Evolutionary conservation across 768 basidiomycete species (phyloP), one percentile per base, ranked within the genome.

Genomic region (Collybia sordida): DNA sequence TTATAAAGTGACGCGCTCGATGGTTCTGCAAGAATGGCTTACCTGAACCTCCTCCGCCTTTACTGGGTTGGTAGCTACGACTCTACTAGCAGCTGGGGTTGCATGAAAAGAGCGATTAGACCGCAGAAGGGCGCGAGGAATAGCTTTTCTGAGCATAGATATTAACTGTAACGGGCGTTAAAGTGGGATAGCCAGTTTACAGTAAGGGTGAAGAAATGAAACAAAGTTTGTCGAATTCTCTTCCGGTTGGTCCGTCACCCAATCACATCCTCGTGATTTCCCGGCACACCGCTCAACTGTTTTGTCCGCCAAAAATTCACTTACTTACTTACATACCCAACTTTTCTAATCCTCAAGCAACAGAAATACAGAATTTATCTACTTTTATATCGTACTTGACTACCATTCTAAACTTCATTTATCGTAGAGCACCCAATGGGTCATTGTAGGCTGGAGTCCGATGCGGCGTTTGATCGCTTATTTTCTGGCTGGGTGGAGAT

Each of bases 11-110:
- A 31, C 3, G 31, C 11, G 31, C 14, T 31, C 31, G 14, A 31
- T 14, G 31, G 25, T 4, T 27, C 5, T 27, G 25, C 9, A 9
- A 27, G 25, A 9, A 27, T 31, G 50, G 45, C 68, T 14, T 64
- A 92, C 91, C 77, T 85, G 79, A 67, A 86, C 90, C 69, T 92
- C 85, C 70, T 91, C 78, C 14, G 91, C 92, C 67, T 84, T 89
- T 56, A 85, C 79, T 21, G 89, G 86, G 61, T 80, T 86, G 41
- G 87, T 84, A 35, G 83, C 82, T 51, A 83, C 81, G 56, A 91
- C 75, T 62, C 75, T 81, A 54, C 75, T 70, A 19, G 75, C 79
- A 36, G 81, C 70, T 6, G 81, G 66, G 2, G 92, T 83, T 1
- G 83, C 73, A 61, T 84, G 81, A 69, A 93, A 92, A 4, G 82